Percentiles rank a stretch among this genome's conserved stretches.
These are phyloP conservation scores for Fusarium redolens DNA, from an alignment of 2,329 filamentous ascomycete genomes.

Conservation along the genomic window DNA sequence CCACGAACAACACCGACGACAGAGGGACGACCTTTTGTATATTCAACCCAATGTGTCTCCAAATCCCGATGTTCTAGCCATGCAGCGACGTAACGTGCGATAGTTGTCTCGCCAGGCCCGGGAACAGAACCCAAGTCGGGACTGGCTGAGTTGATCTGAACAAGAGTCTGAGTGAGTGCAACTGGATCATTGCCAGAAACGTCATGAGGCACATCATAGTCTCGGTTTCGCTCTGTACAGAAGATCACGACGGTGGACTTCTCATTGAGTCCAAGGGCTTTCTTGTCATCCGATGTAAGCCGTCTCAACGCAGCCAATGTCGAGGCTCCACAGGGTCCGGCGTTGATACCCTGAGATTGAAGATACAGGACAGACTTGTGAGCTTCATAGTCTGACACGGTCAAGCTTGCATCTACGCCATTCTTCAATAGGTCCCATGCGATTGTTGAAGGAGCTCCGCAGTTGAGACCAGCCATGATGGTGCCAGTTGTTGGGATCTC, in stretches of 20 bases:
- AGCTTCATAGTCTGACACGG: slow-evolving; percentile 70
- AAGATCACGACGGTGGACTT: slow-evolving; percentile 73
- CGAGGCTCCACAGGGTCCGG: slow-evolving; percentile 73
- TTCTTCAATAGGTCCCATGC: slow-evolving; percentile 71
- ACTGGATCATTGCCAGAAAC: slow-evolving; percentile 57
- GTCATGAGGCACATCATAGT: slow-evolving; percentile 59
- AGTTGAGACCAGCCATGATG: slow-evolving; percentile 81
- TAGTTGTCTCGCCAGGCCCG: slow-evolving; percentile 58
- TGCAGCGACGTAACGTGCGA: slow-evolving; percentile 59
- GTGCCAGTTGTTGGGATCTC: slow-evolving; percentile 68
- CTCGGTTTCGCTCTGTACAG: slow-evolving; percentile 68
- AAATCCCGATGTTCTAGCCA: slow-evolving; percentile 65
- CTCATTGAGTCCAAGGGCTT: slow-evolving; percentile 51
- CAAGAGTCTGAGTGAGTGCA: slow-evolving; percentile 56
- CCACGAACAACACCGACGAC: slow-evolving; percentile 61
- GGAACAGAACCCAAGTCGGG: slow-evolving; percentile 54
- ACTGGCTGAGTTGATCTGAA: slow-evolving; percentile 62
- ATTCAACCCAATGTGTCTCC: slow-evolving; percentile 62
- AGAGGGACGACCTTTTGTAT: slow-evolving; percentile 59
- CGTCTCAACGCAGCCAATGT: slow-evolving; percentile 66
- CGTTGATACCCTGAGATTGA: slow-evolving; percentile 56
- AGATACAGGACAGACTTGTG: slow-evolving; percentile 70
- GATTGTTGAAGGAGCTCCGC: slow-evolving; percentile 73
- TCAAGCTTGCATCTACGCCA: slow-evolving; percentile 70
- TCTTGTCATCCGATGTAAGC: slow-evolving; percentile 52